Base-by-base conservation (phyloP, 495 filamentous ascomycete species). In the Neurospora sp. region DNA sequence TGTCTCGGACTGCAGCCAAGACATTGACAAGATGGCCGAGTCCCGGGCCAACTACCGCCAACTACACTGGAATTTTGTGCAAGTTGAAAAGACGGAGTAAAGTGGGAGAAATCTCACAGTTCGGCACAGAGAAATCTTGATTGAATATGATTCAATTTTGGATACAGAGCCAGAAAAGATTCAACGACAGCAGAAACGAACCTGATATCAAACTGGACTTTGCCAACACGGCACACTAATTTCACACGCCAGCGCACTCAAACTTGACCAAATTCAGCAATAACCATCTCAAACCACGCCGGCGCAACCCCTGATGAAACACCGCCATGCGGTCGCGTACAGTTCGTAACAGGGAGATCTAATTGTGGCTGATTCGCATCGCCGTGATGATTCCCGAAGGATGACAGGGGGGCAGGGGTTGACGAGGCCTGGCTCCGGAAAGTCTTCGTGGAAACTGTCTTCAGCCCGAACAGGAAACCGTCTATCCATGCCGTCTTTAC, bases 361-460 rank as follows among this genome's bases (percentile, higher is more conserved):
- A 18, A 16, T 31, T 31, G 27, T 61, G 12, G 53, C 18, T 35
- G 53, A 61, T 61, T 16, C 31, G 68, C 69, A 69, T 69, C 71
- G 68, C 18, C 70, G 59, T 46, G 40, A 61, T 31, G 53, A 11
- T 66, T 76, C 73, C 78, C 75, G 71, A 73, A 73, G 71, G 69
- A 39, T 38, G 71, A 71, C 78, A 76, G 72, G 76, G 78, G 16
- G 74, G 71, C 75, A 73, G 72, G 75, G 74, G 71, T 75, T 37
- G 69, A 44, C 66, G 35, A 40, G 44, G 35, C 20, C 53, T 44
- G 44, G 78, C 78, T 81, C 79, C 79, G 79, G 77, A 78, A 81
- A 81, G 78, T 79, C 77, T 81, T 81, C 79, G 79, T 81, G 79
- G 27, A 27, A 74, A 76, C 73, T 71, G 74, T 73, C 27, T 61